Evolutionary conservation across 352 stramenopile species (phyloP).

Genomic region (Globisporangium yorkense): DNA sequence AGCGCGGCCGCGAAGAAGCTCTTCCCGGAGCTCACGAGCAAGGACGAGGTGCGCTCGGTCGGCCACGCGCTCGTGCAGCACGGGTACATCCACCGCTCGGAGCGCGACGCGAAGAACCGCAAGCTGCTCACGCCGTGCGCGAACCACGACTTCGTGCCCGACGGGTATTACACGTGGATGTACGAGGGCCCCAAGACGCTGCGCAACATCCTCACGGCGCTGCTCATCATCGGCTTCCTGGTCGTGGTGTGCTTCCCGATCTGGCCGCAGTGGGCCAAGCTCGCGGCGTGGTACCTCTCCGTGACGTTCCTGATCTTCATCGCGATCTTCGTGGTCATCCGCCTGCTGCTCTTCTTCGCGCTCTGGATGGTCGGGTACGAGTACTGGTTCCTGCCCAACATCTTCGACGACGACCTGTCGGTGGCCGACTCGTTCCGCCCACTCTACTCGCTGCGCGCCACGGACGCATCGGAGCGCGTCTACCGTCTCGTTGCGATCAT

Average conservation of each 20-base stretch:
- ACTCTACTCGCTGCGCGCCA: constrained; percentile 86
- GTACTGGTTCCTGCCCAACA: constrained; percentile 98
- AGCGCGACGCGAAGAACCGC: constrained; percentile 82
- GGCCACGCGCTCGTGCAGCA: constrained; percentile 69
- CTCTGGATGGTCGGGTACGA: constrained; percentile 95
- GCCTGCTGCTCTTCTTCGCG: constrained; percentile 95
- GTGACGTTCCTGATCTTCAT: constrained; percentile 99
- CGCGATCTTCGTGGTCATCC: constrained; percentile 94
- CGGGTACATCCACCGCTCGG: constrained; percentile 85
- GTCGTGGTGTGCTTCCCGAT: constrained; percentile 98
- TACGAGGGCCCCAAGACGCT: constrained; percentile 98
- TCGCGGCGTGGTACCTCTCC: constrained; percentile 97
- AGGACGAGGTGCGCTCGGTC: constrained; percentile 73
- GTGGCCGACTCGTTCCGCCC: constrained; percentile 98
- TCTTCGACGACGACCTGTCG: constrained; percentile 98
- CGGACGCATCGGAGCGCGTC: constrained; percentile 89
- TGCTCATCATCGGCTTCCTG: constrained; percentile 97
- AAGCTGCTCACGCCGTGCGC: constrained; percentile 76
- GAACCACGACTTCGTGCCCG: constrained; percentile 92
- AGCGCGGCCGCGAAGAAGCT: constrained; percentile 78
- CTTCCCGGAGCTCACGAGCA: constrained; percentile 73
- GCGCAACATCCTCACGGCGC: constrained; percentile 95
- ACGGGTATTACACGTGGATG: constrained; percentile 99
- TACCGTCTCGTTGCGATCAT: constrained; percentile 92
- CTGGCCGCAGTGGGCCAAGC: constrained; percentile 98